Evolutionary conservation across 2,329 filamentous ascomycete species (phyloP).

Genomic region (Clonostachys byssicola): DNA sequence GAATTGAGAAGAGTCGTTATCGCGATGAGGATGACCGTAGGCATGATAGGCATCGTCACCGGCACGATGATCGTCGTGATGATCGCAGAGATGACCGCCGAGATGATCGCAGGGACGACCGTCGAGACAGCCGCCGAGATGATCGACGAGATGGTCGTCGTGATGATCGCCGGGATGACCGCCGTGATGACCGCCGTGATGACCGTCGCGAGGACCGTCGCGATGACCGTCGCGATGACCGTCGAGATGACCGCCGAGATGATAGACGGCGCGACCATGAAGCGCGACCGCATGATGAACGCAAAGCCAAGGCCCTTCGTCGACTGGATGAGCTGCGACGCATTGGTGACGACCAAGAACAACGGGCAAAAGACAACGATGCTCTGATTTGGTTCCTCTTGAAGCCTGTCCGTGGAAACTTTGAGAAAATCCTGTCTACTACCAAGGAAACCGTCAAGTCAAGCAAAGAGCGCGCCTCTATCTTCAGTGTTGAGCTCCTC

Average conservation of each 20-base stretch:
- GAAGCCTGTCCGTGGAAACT: conserved; percentile 55
- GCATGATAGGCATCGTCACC: conserved; percentile 25
- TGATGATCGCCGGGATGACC: conserved; percentile 11
- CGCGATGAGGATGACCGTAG: conserved; percentile 15
- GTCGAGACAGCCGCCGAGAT: conserved; percentile 13
- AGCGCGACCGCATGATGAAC: conserved; percentile 28
- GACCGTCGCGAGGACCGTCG: conserved; percentile 22
- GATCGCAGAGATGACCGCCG: conserved; percentile 15
- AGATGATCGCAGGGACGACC: conserved; percentile 15
- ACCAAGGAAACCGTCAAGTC: conserved; percentile 60
- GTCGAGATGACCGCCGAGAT: conserved; percentile 4
- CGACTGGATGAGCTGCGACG: conserved; percentile 36
- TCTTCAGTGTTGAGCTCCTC: conserved; percentile 57
- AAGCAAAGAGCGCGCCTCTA: conserved; percentile 55
- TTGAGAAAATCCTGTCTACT: conserved; percentile 54
- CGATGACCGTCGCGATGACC: conserved; percentile 9
- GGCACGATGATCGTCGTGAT: conserved; percentile 23
- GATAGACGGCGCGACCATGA: conserved; percentile 15
- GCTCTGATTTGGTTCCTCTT: conserved; percentile 45
- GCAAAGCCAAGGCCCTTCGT: conserved; percentile 31
- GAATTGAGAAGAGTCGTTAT: conserved; percentile 10
- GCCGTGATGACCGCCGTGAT: conserved; percentile 15
- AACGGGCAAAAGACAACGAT: conserved; percentile 37
- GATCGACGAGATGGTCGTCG: conserved; percentile 4
- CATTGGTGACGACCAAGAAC: conserved; percentile 45